These are phyloP conservation scores for Colletotrichum caudatum DNA, from an alignment of 2,329 filamentous ascomycete genomes.

Conservation along the genomic window DNA sequence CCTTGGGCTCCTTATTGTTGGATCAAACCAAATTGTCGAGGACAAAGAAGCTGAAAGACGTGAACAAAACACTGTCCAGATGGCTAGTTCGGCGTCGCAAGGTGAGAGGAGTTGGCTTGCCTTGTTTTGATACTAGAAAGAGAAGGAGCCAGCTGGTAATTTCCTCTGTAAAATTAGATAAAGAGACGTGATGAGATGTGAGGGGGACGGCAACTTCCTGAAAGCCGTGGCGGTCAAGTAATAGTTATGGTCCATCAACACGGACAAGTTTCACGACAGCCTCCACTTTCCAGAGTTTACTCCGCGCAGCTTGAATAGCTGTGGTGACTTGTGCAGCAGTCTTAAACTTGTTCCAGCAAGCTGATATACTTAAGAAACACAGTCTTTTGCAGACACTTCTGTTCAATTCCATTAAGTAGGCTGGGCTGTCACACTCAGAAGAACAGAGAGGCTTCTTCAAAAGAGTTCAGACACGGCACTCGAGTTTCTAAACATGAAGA, in stretches of 20 bases:
- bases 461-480: no score
- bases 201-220: background rate
- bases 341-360: accelerated
- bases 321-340: no score
- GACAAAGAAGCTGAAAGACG: background rate
- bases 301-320: background rate
- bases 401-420: no score
- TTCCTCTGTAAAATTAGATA: background rate
- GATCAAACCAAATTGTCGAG: background rate
- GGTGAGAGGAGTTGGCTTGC: background rate
- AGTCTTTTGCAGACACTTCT: background rate
- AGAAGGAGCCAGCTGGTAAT: background rate
- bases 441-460: background rate
- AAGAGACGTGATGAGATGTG: no score
- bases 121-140: background rate
- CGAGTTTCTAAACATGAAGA: no score
- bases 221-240: background rate
- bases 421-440: background rate
- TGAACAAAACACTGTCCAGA: no score
- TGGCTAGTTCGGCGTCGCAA: background rate
- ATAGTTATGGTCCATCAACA: background rate
- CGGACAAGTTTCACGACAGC: background rate
- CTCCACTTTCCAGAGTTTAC: background rate
- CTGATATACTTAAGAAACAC: no score
- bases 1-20: background rate